Percentiles rank a stretch among this genome's conserved stretches.
phyloP scores from a whole-genome alignment of 331 rosid genomes.

The Cydonia oblonga region DNA sequence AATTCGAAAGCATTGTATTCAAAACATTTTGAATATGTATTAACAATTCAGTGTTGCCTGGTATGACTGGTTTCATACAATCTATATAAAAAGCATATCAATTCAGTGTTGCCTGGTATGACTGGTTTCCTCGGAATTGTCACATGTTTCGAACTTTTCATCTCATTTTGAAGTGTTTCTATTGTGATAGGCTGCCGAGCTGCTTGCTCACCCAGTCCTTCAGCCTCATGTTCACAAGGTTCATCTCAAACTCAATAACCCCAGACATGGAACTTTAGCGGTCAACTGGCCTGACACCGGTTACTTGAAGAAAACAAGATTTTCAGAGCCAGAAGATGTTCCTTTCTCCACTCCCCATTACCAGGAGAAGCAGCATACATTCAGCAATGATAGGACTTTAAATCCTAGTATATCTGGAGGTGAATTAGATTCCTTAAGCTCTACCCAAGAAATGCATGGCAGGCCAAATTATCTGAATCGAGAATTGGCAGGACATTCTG shows the following conservation, averaged over 20 bases:
- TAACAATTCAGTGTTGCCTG: not conserved
- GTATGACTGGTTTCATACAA: not conserved
- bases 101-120: not conserved
- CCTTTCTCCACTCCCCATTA: conserved; percentile 11
- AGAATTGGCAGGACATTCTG: conserved; percentile 35
- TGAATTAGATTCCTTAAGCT: conserved; percentile 62
- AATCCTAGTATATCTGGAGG: conserved; percentile 80
- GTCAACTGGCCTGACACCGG: conserved; percentile 45
- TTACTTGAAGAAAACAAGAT: conserved; percentile 59
- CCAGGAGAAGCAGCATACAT: conserved; percentile 46
- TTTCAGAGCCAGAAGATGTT: conserved; percentile 45
- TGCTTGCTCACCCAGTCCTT: conserved; percentile 72
- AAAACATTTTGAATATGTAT: not conserved
- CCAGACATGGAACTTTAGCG: conserved; percentile 51
- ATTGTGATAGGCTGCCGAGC: conserved; percentile 72
- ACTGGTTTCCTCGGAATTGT: not conserved
- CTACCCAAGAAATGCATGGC: conserved; percentile 58
- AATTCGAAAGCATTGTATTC: not conserved
- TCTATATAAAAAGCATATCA: no score
- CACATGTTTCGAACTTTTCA: not conserved
- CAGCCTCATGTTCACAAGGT: conserved; percentile 69
- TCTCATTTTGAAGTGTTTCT: conserved; percentile 25
- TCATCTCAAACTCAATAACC: conserved; percentile 71
- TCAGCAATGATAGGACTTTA: conserved; percentile 58
- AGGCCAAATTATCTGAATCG: conserved; percentile 36